Conservation (phyloP, 140 eudicot genomes). For the Erigeron philadelphicus region DNA sequence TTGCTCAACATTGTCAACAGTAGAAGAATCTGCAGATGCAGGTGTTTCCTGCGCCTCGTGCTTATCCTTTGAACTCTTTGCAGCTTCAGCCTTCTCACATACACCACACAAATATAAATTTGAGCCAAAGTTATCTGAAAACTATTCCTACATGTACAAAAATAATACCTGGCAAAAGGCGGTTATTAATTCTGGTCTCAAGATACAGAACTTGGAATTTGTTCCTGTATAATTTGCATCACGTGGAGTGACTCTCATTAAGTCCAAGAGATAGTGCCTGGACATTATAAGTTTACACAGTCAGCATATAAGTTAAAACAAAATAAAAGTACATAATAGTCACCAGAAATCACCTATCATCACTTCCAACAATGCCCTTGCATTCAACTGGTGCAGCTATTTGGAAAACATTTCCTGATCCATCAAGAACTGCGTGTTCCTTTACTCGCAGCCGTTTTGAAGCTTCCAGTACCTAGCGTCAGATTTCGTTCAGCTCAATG, state of each 20-base stretch:
- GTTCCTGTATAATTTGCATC: conserved; percentile 92
- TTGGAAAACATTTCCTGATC: conserved; percentile 71
- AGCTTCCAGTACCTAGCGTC: conserved; percentile 67
- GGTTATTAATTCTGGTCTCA: conserved; percentile 85
- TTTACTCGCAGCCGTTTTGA: conserved; percentile 81
- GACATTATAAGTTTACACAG: background rate
- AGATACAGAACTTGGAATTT: conserved; percentile 85
- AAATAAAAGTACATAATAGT: background rate
- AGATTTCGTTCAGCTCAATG: conserved; percentile 7
- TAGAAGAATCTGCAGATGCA: conserved; percentile 38
- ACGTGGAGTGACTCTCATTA: conserved; percentile 99
- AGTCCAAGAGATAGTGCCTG: conserved; percentile 94
- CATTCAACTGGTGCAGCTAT: conserved; percentile 99
- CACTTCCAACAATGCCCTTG: conserved; percentile 99
- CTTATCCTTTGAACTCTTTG: conserved; percentile 41
- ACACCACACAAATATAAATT: conserved; percentile 17
- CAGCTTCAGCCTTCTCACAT: conserved; percentile 59
- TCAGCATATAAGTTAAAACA: background rate
- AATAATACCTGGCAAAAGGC: conserved; percentile 72
- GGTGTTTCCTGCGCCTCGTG: conserved; percentile 36
- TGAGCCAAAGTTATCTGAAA: conserved; percentile 1
- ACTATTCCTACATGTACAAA: background rate
- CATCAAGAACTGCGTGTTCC: conserved; percentile 89
- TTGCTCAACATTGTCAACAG: conserved; percentile 31
- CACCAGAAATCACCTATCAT: conserved; percentile 63